Evolutionary conservation across 2,329 filamentous ascomycete species (phyloP).

Genomic region (Stagonosporopsis rhizophila): DNA sequence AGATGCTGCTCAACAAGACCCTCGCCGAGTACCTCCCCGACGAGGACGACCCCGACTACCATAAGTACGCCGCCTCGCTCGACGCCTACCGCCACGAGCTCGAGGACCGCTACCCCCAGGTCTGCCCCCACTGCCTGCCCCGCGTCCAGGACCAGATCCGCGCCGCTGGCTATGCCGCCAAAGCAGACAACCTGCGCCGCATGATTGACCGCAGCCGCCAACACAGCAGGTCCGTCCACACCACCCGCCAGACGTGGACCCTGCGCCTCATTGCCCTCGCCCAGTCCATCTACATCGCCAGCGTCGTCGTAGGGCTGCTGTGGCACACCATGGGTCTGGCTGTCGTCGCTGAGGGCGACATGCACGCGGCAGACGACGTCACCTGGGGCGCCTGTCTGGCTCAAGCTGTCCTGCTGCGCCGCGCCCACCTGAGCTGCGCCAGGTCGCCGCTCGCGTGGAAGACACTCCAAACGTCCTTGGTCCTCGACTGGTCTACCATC

Average conservation of each 20-base stretch:
- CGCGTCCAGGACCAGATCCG: constrained; percentile 73
- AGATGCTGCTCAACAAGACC: constrained; percentile 77
- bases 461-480: constrained; percentile 49
- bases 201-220: constrained; percentile 69
- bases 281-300: constrained; percentile 50
- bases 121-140: constrained; percentile 81
- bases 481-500: constrained; percentile 59
- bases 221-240: constrained; percentile 28
- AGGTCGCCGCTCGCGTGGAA: constrained; percentile 26
- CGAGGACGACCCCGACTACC: constrained; percentile 71
- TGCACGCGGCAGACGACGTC: constrained; percentile 9
- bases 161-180: constrained; percentile 78
- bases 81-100: constrained; percentile 74
- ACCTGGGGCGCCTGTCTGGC: constrained; percentile 30
- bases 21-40: constrained; percentile 81
- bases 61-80: constrained; percentile 70
- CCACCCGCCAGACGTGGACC: constrained; percentile 53
- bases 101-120: constrained; percentile 85
- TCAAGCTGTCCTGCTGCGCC: constrained; percentile 27
- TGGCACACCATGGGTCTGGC: constrained; percentile 46
- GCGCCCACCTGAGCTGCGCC: constrained; percentile 40
- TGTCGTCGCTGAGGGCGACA: constrained; percentile 19
- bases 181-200: constrained; percentile 78
- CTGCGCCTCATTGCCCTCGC: constrained; percentile 57
- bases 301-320: constrained; percentile 40